Evolutionary conservation across 768 basidiomycete species (phyloP).

Genomic region (Candolleomyces eurysporus): DNA sequence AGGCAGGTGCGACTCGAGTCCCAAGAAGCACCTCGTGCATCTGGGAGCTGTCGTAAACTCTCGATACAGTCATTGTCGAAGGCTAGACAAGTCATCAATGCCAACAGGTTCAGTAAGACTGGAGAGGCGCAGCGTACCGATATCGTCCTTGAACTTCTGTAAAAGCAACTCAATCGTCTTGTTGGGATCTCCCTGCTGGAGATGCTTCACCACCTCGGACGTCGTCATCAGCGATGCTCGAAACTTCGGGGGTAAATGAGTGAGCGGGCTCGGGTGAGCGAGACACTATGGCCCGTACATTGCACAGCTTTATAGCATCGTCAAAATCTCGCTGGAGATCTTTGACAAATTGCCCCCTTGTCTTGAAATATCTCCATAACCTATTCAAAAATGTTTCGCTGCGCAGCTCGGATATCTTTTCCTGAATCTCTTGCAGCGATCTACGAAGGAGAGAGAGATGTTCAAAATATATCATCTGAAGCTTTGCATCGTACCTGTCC

Average conservation of each 20-base stretch:
- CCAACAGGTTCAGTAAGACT: background rate
- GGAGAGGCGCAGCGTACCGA: background rate
- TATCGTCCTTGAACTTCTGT: background rate
- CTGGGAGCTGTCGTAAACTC: background rate
- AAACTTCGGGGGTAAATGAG: background rate
- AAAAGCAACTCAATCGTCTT: background rate
- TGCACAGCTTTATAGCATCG: background rate
- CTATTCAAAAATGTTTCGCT: background rate
- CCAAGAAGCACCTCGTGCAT: background rate
- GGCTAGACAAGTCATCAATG: background rate
- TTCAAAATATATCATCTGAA: background rate
- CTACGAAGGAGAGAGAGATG: background rate
- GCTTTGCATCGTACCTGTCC: background rate
- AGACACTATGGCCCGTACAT: background rate
- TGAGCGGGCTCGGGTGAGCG: background rate
- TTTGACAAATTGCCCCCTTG: background rate
- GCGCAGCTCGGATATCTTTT: background rate
- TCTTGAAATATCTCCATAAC: background rate
- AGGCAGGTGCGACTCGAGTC: background rate
- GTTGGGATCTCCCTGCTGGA: background rate
- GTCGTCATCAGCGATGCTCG: background rate
- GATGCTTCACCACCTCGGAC: background rate
- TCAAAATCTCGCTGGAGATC: background rate
- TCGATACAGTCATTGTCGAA: background rate
- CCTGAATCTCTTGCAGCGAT: background rate